Base-by-base conservation (phyloP, 2,329 filamentous ascomycete genomes). In the Monosporascus sp. region DNA sequence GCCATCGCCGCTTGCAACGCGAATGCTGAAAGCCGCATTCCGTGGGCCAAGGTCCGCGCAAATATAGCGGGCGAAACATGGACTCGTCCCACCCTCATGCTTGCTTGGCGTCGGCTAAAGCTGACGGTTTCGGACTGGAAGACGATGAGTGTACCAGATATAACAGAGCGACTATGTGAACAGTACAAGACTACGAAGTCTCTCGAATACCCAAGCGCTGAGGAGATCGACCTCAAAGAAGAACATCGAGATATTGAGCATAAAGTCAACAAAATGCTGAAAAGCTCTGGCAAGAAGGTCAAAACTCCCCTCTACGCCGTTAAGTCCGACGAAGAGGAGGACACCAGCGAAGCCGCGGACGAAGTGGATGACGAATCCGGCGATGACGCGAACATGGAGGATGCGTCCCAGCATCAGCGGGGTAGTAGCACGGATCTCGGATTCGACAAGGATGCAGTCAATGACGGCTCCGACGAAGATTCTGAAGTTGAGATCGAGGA, bases 61-160 rank as follows among this genome's bases (percentile, higher is more conserved):
- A 52, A 55, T 22, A 38, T 52, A 17, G 22, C 62, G 15, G 48
- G 42, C 14, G 34, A 49, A 8, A 52, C 53, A 36, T 68, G 62
- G 60, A 51, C 57, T 0, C 59, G 65, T 4, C 56, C 64, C 8
- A 56, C 60, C 9, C 37, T 68, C 0, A 65, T 68, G 54, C 20
- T 69, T 3, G 62, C 59, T n/a, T 69, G 65, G 65, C 59, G 58
- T 47, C 64, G 66, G 6, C 53, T 69, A 9, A 60, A 56, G 41
- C 49, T 51, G 31, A 53, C 58, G 2, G 38, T 68, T 3, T 52
- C 61, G 1, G 58, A 62, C 38, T 62, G 58, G 57, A 53, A 53
- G 20, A 58, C 55, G 8, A 53, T 62, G 54, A 51, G 58, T 17
- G 52, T 65, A 4, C 57, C 62, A 2, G 62, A 66, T 36, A 55